Conservation (phyloP, 1,139 yeast genomes). For the Debaryomycetaceae sp. region DNA sequence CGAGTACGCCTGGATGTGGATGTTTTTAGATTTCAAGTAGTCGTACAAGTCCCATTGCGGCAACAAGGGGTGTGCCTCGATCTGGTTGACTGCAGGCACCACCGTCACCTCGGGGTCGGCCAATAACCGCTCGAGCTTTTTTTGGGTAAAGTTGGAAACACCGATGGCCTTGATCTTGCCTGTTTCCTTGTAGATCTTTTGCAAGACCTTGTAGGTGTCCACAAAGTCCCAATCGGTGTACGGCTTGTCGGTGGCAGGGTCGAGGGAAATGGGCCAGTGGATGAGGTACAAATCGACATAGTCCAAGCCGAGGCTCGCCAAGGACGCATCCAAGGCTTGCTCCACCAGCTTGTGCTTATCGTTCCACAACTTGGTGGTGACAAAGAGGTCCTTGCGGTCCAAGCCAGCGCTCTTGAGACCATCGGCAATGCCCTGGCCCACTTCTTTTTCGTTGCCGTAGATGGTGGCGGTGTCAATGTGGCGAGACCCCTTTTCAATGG, state of each 20-base stretch:
- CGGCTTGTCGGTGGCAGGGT: slow-evolving; percentile 17
- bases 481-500: slow-evolving; percentile 59
- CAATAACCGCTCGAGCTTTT: slow-evolving; percentile 40
- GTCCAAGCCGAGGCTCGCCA: slow-evolving; percentile 59
- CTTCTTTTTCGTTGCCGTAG: slow-evolving; percentile 55
- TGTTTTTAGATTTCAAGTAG: slow-evolving; percentile 42
- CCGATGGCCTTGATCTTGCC: slow-evolving; percentile 65
- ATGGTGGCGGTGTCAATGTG: slow-evolving; percentile 74
- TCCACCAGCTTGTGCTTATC: slow-evolving; percentile 52
- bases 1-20: slow-evolving; percentile 63
- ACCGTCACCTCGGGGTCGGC: slow-evolving; percentile 38
- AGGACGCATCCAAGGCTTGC: slow-evolving; percentile 48
- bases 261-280: slow-evolving; percentile 76
- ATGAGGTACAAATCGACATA: slow-evolving; percentile 76
- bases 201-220: slow-evolving; percentile 64
- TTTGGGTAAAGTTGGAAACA: slow-evolving; percentile 62
- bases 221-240: slow-evolving; percentile 38
- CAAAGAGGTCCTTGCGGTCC: slow-evolving; percentile 58
- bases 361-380: slow-evolving; percentile 77
- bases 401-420: slow-evolving; percentile 51
- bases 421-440: slow-evolving; percentile 37
- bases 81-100: slow-evolving; percentile 63
- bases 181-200: slow-evolving; percentile 41
- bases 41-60: slow-evolving; percentile 58
- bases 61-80: slow-evolving; percentile 65